Evolutionary conservation across 2,329 filamentous ascomycete species (phyloP), one percentile per base, ranked within the genome.

Genomic region (Epicoccum sorghinum): DNA sequence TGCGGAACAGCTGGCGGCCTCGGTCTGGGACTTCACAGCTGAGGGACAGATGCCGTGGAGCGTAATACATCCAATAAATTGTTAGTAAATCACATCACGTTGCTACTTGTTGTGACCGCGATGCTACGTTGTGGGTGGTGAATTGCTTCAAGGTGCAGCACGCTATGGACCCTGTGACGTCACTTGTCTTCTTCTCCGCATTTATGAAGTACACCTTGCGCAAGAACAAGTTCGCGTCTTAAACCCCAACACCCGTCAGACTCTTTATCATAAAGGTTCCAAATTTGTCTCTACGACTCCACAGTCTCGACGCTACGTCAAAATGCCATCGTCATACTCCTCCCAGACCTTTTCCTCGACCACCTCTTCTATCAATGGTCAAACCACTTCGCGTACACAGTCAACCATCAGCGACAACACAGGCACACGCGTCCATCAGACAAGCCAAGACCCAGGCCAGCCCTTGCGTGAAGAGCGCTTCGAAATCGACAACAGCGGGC

Each of bases 361-460:
- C 35, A 61, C 58, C 24, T 61, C 47, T 22, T 65, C 65, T 23
- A 52, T 66, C 52, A 72, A 73, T 57, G 70, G 70, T 4, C 55
- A 64, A 35, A 70, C 66, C 5, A 61, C 56, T 29, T 70, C 67
- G 7, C 59, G 62, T 32, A 62, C 57, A 18, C 61, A 72, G 41
- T 49, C 56, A 27, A 68, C 61, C 4, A 57, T 62, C 52, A 62
- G 59, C 7, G 67, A 72, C 44, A 66, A 65, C n/a, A 60, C 50
- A 1, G 71, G 71, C 36, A 73, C 70, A 9, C 62, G 51, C 7
- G 59, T 68, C 2, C 61, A 68, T 24, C 64, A 65, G 14, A 66
- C 61, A 3, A 57, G 37, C 12, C 70, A 72, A 35, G 60, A 70
- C 33, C 65, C 68, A 0, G 71, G 69, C 0, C 61, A 72, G 43